Conservation (phyloP, 208 protist genomes). For the Kentomonas sorsogonicus region DNA sequence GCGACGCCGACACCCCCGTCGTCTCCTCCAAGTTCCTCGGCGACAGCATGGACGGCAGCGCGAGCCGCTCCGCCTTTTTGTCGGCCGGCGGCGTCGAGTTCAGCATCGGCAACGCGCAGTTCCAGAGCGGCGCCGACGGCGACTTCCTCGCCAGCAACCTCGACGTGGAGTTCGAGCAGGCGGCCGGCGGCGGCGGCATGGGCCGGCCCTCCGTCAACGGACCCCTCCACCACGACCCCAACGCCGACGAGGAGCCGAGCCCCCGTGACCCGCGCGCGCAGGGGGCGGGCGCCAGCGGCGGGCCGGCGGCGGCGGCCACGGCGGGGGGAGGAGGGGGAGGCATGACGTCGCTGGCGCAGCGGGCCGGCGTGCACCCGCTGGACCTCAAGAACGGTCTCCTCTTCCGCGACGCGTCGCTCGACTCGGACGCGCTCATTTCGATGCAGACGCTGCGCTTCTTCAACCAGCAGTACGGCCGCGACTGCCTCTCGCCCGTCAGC, state of each 20-base stretch:
- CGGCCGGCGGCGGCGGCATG: slow-evolving; percentile 7
- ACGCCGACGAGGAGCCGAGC: background rate
- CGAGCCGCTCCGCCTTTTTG: background rate
- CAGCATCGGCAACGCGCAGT: slow-evolving; percentile 13
- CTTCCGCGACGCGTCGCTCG: slow-evolving; percentile 58
- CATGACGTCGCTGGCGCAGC: slow-evolving; percentile 35
- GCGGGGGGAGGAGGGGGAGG: slow-evolving; percentile 15
- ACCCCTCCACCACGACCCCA: too few species aligned
- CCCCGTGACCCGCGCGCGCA: slow-evolving; percentile 4
- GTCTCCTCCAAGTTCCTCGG: slow-evolving; percentile 52
- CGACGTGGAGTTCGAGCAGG: background rate
- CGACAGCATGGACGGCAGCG: slow-evolving; percentile 16
- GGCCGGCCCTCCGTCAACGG: too few species aligned
- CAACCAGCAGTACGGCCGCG: slow-evolving; percentile 53
- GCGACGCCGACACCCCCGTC: slow-evolving; percentile 83
- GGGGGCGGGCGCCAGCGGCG: background rate
- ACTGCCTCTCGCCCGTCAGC: slow-evolving; percentile 51
- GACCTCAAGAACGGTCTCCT: slow-evolving; percentile 33
- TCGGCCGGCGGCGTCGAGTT: slow-evolving; percentile 11
- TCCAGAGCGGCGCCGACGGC: background rate
- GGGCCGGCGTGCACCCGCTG: slow-evolving; percentile 41
- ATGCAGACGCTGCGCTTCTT: slow-evolving; percentile 70
- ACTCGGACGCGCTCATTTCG: slow-evolving; percentile 78
- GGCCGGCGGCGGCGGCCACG: slow-evolving; percentile 19
- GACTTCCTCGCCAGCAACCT: too few species aligned